Evolutionary conservation across 2,329 filamentous ascomycete species (phyloP).

Genomic region (Colletotrichum sp.): DNA sequence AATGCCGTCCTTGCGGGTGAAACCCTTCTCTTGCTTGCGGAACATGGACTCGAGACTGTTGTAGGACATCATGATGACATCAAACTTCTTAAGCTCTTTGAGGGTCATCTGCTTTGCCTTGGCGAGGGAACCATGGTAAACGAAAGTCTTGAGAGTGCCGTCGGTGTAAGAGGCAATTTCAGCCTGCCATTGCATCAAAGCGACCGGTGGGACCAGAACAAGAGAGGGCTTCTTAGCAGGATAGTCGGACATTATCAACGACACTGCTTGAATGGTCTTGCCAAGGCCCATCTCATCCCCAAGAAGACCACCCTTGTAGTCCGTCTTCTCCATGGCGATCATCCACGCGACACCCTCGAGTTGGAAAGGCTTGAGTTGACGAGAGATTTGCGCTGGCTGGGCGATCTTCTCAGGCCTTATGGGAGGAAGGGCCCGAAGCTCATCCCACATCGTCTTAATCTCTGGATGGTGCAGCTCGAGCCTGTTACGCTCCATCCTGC

Average conservation of each 20-base stretch:
- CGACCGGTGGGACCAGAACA: slow-evolving; percentile 90
- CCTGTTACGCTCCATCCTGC: slow-evolving; percentile 61
- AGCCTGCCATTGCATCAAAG: slow-evolving; percentile 92
- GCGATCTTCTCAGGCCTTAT: slow-evolving; percentile 67
- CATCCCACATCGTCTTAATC: slow-evolving; percentile 83
- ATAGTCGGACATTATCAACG: slow-evolving; percentile 97
- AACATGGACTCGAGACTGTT: slow-evolving; percentile 90
- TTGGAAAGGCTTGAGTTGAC: slow-evolving; percentile 90
- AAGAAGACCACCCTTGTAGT: slow-evolving; percentile 87
- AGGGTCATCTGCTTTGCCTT: slow-evolving; percentile 79
- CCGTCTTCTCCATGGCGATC: slow-evolving; percentile 82
- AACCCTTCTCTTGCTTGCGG: slow-evolving; percentile 91
- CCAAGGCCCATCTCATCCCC: slow-evolving; percentile 99
- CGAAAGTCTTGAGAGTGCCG: slow-evolving; percentile 86
- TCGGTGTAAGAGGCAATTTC: slow-evolving; percentile 85
- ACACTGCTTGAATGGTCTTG: slow-evolving; percentile 98
- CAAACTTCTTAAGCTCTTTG: slow-evolving; percentile 78
- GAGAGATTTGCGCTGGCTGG: slow-evolving; percentile 79
- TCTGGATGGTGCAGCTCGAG: slow-evolving; percentile 80
- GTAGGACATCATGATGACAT: slow-evolving; percentile 98
- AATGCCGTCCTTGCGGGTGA: slow-evolving; percentile 78
- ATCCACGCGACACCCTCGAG: slow-evolving; percentile 95
- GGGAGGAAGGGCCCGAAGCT: slow-evolving; percentile 70
- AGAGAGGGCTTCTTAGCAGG: slow-evolving; percentile 79
- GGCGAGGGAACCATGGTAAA: slow-evolving; percentile 86